Evolutionary conservation across 148 eudicot species (phyloP), one percentile per base, ranked within the genome.

Genomic region (Persicaria tinctoria): DNA sequence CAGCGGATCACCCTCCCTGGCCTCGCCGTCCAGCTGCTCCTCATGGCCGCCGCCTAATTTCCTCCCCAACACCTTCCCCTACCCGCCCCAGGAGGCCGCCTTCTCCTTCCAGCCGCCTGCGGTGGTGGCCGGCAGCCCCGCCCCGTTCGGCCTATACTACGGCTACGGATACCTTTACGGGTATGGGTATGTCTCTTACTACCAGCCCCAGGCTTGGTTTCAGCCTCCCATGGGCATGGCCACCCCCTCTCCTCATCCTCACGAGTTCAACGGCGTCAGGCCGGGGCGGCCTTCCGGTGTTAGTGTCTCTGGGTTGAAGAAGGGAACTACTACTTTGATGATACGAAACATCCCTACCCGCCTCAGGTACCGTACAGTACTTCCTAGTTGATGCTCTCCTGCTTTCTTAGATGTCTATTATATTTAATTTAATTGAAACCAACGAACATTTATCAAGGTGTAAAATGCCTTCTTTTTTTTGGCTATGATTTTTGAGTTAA

Each of bases 241-340:
- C 2, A 32, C 41, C 41, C 41, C 2, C 41, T 32, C 41, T 32
- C 41, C 41, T 32, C 41, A 32, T 32, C 41, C 41, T 32, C 41
- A 32, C 2, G 41, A 32, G 41, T 32, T 18, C 8, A 6, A 41
- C 6, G 8, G 16, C 4, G 3, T 4, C 18, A 7, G 17, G 17
- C 5, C 70, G 70, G 70, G 69, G 12, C 5, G 44, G 13, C 41
- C 3, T 7, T 38, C 48, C 70, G 70, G 56, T 53, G 56, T 16
- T 0, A 4, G 5, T 14, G 1, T 12, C 17, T 59, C 64, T 27
- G 6, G 6, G 17, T 14, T 66, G 47, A 18, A 66, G 18, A 66
- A 5, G 46, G 70, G 70, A 0, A 66, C 70, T 38, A 66, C 70
- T 5, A 66, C 70, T 66, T 5, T 66, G 17, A 66, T 66, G 70